Percentiles rank a stretch among this genome's conserved stretches.
Conservation (phyloP, 2,329 filamentous ascomycete species). For the Didymella segeticola region DNA sequence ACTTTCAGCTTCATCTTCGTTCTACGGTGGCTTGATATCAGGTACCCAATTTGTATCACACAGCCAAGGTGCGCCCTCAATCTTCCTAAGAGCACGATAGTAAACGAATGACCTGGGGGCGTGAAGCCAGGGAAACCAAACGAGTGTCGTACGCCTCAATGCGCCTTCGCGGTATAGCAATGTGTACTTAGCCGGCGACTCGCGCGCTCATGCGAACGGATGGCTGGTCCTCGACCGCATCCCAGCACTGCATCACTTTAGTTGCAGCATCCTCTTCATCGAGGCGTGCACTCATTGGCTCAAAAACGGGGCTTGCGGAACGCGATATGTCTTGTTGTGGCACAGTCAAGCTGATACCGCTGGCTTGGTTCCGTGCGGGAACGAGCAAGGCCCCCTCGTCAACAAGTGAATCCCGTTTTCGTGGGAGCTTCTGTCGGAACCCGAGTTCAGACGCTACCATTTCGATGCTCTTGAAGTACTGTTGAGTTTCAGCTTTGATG, state of each 20-base stretch:
- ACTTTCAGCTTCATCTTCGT: not conserved
- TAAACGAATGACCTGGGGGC: not conserved
- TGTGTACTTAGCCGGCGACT: slow-evolving; percentile 23
- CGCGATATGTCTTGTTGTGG: slow-evolving; percentile 41
- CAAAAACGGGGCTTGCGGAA: slow-evolving; percentile 42
- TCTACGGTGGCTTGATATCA: not conserved
- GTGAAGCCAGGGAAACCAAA: not conserved
- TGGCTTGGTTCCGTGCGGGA: slow-evolving; percentile 26
- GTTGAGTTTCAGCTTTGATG: slow-evolving; percentile 17
- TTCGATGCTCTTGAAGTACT: slow-evolving; percentile 60
- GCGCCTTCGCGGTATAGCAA: not conserved
- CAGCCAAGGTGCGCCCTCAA: not conserved
- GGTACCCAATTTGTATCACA: not conserved
- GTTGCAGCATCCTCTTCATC: slow-evolving; percentile 32
- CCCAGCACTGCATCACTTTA: slow-evolving; percentile 25
- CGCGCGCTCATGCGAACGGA: slow-evolving; percentile 43
- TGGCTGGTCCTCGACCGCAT: slow-evolving; percentile 39
- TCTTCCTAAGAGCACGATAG: not conserved
- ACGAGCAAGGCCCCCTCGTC: slow-evolving; percentile 33
- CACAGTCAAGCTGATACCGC: slow-evolving; percentile 37
- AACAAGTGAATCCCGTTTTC: slow-evolving; percentile 45
- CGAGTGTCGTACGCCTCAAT: not conserved
- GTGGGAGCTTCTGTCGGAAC: slow-evolving; percentile 53
- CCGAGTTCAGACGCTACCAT: slow-evolving; percentile 54
- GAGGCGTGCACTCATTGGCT: slow-evolving; percentile 46